Evolutionary conservation across 179 eudicot genomes (phyloP).

Genomic region (Silene vulgaris): DNA sequence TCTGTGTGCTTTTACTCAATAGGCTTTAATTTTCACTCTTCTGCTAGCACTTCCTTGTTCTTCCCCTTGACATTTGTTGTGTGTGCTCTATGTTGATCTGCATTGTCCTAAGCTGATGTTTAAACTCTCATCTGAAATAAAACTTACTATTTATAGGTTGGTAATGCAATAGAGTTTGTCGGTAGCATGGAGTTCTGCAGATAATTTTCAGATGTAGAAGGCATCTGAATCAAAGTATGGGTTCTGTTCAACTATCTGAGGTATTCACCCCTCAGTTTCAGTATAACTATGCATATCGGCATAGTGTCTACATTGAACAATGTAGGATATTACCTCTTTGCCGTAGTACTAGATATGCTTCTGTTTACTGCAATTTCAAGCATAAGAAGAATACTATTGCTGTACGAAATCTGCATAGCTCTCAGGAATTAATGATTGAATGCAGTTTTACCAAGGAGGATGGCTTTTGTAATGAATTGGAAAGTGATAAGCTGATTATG

Average conservation of each 20-base stretch:
- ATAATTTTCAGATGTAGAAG: constrained; percentile 5
- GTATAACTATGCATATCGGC: constrained; percentile 9
- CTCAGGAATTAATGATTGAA: background rate
- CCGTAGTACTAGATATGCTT: constrained; percentile 5
- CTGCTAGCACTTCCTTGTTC: too few species aligned
- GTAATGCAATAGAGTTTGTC: background rate
- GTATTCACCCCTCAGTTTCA: constrained; percentile 17
- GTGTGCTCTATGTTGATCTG: background rate
- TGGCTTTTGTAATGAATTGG: constrained; percentile 13
- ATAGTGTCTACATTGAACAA: constrained; percentile 4
- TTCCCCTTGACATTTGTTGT: background rate
- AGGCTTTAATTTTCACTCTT: too few species aligned
- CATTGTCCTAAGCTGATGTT: background rate
- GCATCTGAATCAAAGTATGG: constrained; percentile 4
- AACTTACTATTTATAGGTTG: constrained; percentile 3
- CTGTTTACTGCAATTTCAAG: constrained; percentile 18
- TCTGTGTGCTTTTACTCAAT: too few species aligned
- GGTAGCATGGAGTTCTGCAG: constrained; percentile 11
- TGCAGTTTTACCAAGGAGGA: background rate
- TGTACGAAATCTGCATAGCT: constrained; percentile 14
- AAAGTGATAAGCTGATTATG: constrained; percentile 24
- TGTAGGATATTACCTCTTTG: constrained; percentile 15
- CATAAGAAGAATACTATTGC: constrained; percentile 8
- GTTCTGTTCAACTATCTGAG: constrained; percentile 16
- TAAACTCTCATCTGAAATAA: background rate